A percentile compares a stretch with the other conserved stretches of the same genome.
These are phyloP conservation scores for Penicillium paradoxum DNA, from an alignment of 495 filamentous ascomycete genomes.

Conservation along the genomic window DNA sequence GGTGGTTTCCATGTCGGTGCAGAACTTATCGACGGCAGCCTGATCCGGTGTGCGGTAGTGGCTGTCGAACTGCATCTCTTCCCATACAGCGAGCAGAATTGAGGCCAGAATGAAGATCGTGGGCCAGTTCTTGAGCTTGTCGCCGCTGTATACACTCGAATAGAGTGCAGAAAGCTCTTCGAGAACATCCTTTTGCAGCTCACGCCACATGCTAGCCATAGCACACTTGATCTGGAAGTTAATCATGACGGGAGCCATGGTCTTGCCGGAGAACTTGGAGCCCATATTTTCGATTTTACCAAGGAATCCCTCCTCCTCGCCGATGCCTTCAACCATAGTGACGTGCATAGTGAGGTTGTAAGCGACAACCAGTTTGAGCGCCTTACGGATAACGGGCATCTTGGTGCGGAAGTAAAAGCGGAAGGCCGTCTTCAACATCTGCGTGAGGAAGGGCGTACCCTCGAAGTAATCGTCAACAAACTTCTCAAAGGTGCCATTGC, in stretches of 20 bases:
- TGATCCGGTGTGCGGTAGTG: constrained; percentile 85
- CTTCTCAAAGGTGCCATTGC: constrained; percentile 68
- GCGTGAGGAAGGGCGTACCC: constrained; percentile 85
- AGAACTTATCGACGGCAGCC: constrained; percentile 82
- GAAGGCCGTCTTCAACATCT: constrained; percentile 90
- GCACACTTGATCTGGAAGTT: constrained; percentile 97
- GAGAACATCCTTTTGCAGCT: constrained; percentile 87
- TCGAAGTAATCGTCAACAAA: constrained; percentile 94
- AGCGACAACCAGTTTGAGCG: constrained; percentile 82
- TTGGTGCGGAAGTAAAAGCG: constrained; percentile 81
- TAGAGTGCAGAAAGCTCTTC: constrained; percentile 87
- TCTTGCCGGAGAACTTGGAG: constrained; percentile 81
- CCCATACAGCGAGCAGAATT: constrained; percentile 87
- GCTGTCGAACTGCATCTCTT: constrained; percentile 96
- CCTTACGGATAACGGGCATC: constrained; percentile 81
- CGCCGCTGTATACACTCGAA: constrained; percentile 88
- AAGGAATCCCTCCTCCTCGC: constrained; percentile 69
- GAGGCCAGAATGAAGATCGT: constrained; percentile 94
- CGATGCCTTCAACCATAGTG: constrained; percentile 82
- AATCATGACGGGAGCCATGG: constrained; percentile 90
- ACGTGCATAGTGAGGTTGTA: constrained; percentile 91
- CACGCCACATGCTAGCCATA: constrained; percentile 92
- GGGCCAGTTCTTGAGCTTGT: constrained; percentile 94
- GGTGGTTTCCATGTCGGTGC: constrained; percentile 87
- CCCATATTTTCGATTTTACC: constrained; percentile 74